These are phyloP conservation scores for Aphanomyces invadans DNA, from an alignment of 352 stramenopile species.

Conservation along the genomic window DNA sequence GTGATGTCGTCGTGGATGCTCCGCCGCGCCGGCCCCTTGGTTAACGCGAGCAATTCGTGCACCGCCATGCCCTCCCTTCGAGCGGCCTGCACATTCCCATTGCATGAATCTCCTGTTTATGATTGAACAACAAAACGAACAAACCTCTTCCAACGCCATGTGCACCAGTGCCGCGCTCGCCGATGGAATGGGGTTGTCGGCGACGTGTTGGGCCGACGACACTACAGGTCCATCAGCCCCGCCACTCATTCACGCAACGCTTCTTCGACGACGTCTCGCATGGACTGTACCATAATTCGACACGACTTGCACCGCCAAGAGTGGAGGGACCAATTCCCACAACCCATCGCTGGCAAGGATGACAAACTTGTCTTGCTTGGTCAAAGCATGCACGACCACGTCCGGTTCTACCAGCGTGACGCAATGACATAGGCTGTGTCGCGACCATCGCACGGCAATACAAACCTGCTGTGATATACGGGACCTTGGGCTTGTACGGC, in stretches of 20 bases:
- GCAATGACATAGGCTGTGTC: not conserved
- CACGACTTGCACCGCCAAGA: slow-evolving; percentile 59
- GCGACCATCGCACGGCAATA: no score
- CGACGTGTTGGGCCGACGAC: slow-evolving; percentile 3
- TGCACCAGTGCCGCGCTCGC: slow-evolving; percentile 58
- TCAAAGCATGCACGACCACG: slow-evolving; percentile 41
- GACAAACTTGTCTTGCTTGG: slow-evolving; percentile 52
- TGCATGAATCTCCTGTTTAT: not conserved
- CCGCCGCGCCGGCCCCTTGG: slow-evolving; percentile 39
- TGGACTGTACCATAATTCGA: slow-evolving; percentile 46
- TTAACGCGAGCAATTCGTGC: slow-evolving; percentile 53
- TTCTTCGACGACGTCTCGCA: not conserved
- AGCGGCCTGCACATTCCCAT: slow-evolving; percentile 2
- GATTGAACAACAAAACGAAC: no score
- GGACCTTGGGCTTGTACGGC: slow-evolving; percentile 86
- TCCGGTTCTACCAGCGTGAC: slow-evolving; percentile 36
- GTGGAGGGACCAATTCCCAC: slow-evolving; percentile 65
- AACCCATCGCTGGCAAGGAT: slow-evolving; percentile 77
- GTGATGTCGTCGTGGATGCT: slow-evolving; percentile 75
- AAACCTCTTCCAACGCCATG: slow-evolving; percentile 57
- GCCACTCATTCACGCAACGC: not conserved
- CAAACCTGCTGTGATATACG: slow-evolving; percentile 58
- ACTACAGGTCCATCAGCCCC: not conserved
- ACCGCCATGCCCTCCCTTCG: slow-evolving; percentile 52
- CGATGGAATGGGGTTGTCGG: slow-evolving; percentile 38